phyloP scores from a whole-genome alignment of 2,329 filamentous ascomycete genomes.

The Neofusicoccum umdonicola region DNA sequence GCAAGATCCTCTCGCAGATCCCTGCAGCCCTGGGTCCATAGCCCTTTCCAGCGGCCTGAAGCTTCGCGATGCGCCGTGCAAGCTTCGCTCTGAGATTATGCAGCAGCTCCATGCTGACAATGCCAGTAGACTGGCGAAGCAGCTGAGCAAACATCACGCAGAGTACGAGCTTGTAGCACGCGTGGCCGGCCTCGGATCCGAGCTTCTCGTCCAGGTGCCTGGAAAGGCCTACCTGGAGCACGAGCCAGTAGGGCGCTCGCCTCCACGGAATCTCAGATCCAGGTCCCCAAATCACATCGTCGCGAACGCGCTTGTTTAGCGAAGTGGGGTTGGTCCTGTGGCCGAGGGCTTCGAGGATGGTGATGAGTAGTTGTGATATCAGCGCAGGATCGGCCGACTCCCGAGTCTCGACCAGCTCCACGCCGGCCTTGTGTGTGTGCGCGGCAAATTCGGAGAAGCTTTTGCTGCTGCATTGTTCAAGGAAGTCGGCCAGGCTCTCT shows the following conservation, averaged over 20 bases:
- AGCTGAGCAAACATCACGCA: slow-evolving; percentile 48
- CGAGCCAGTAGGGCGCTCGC: slow-evolving; percentile 60
- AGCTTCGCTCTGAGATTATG: slow-evolving; percentile 53
- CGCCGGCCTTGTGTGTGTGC: slow-evolving; percentile 51
- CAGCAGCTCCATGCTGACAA: slow-evolving; percentile 36
- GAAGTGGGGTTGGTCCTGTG: slow-evolving; percentile 31
- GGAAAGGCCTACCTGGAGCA: slow-evolving; percentile 58
- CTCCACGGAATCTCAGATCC: slow-evolving; percentile 57
- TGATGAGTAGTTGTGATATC: slow-evolving; percentile 60
- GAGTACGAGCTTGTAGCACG: slow-evolving; percentile 60
- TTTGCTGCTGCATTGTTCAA: slow-evolving; percentile 57
- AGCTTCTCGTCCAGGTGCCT: slow-evolving; percentile 48
- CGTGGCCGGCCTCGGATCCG: slow-evolving; percentile 42
- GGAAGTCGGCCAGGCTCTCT: slow-evolving; percentile 48
- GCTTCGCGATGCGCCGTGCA: slow-evolving; percentile 57
- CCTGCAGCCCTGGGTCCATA: slow-evolving; percentile 11
- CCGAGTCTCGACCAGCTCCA: slow-evolving; percentile 52
- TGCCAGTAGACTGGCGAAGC: slow-evolving; percentile 39
- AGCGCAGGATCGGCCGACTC: slow-evolving; percentile 58
- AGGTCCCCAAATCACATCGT: slow-evolving; percentile 57
- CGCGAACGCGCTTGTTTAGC: slow-evolving; percentile 59
- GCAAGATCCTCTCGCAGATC: slow-evolving; percentile 31
- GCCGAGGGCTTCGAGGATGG: slow-evolving; percentile 58
- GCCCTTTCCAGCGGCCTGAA: slow-evolving; percentile 44
- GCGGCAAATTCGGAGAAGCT: slow-evolving; percentile 54